Percentiles rank a stretch among this genome's conserved stretches.
phyloP scores from a whole-genome alignment of 192 early-diverging fungal species.

The Spinellus fusiger region DNA sequence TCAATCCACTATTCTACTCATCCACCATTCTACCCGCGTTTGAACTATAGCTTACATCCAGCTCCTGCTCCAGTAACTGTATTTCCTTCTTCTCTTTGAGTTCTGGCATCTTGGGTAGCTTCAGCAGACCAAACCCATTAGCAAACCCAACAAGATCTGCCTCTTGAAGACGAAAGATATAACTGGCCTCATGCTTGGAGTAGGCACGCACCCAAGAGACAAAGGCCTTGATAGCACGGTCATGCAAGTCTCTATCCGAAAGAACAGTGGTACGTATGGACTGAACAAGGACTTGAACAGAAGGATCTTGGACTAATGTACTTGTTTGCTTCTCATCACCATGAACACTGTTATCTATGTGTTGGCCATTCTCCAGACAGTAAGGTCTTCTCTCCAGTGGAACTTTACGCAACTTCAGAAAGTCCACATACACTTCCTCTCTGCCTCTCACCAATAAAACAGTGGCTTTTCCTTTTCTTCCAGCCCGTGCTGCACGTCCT shows the following conservation, averaged over 20 bases:
- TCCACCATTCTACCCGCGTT: slow-evolving; percentile 7
- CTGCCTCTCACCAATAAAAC: slow-evolving; percentile 75
- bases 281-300: slow-evolving; percentile 46
- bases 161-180: slow-evolving; percentile 86
- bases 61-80: slow-evolving; percentile 36
- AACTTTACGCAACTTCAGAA: slow-evolving; percentile 85
- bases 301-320: slow-evolving; percentile 32
- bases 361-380: slow-evolving; percentile 36
- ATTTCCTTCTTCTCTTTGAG: slow-evolving; percentile 50
- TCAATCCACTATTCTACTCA: slow-evolving; percentile 14
- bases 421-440: slow-evolving; percentile 87
- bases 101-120: slow-evolving; percentile 93
- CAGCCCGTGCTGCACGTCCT: slow-evolving; percentile 88
- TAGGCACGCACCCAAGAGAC: slow-evolving; percentile 89
- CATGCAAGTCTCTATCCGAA: slow-evolving; percentile 74
- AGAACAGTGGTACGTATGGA: slow-evolving; percentile 49
- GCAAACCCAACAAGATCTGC: slow-evolving; percentile 76
- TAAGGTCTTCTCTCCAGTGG: slow-evolving; percentile 56
- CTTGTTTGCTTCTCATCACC: slow-evolving; percentile 16
- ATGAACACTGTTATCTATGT: slow-evolving; percentile 25
- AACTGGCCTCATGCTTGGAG: slow-evolving; percentile 87
- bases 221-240: slow-evolving; percentile 77
- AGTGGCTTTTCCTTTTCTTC: slow-evolving; percentile 77
- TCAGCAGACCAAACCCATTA: slow-evolving; percentile 72
- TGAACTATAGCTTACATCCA: slow-evolving; percentile 32